These are phyloP conservation scores for Phytophthora palmivora DNA, from an alignment of 352 stramenopile species.

Conservation along the genomic window DNA sequence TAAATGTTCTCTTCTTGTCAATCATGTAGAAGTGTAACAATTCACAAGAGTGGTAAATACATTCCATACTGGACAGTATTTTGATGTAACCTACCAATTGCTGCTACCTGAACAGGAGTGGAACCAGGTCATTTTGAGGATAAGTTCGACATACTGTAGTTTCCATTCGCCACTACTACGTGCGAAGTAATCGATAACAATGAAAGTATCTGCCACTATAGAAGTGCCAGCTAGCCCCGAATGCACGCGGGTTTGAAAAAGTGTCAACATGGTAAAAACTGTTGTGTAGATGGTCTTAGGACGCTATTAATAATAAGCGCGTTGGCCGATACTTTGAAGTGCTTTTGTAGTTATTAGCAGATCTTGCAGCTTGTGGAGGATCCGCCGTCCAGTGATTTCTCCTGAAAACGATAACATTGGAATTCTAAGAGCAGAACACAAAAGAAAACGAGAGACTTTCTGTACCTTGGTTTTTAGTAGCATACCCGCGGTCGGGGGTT, in stretches of 20 bases:
- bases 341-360: conserved; percentile 20
- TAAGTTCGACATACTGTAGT: no score
- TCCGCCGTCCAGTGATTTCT: conserved; percentile 25
- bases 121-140: no score
- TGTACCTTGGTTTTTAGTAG: conserved; percentile 30
- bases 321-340: background rate
- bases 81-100: no score
- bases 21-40: conserved; percentile 17
- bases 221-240: no score
- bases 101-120: no score
- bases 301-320: no score
- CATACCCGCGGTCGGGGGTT: conserved; percentile 24
- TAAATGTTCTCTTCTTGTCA: conserved; percentile 13
- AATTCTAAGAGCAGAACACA: background rate
- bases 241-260: no score
- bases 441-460: background rate
- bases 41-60: conserved; percentile 21
- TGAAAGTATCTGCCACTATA: no score
- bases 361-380: conserved; percentile 31
- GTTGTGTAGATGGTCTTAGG: background rate
- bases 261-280: no score
- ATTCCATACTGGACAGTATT: no score
- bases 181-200: no score
- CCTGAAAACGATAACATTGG: conserved; percentile 14
- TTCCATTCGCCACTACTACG: no score